Base-by-base conservation (phyloP, 768 basidiomycete species). In the Pisolithus sp. region DNA sequence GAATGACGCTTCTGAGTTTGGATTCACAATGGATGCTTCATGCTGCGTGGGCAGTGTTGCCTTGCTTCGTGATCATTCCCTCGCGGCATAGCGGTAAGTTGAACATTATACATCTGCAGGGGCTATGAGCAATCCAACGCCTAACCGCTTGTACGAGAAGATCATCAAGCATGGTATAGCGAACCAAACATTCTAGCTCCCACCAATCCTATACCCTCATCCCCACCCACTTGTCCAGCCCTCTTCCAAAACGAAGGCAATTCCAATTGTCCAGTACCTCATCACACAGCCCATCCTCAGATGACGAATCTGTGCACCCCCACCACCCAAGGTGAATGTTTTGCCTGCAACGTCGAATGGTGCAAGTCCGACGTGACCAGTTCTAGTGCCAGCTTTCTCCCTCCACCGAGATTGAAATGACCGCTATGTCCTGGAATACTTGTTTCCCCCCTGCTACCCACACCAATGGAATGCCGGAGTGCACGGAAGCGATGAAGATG, bases 401-500 rank as follows among this genome's bases (percentile, higher is more conserved):
- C 47, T 15, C 17, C 51, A 45, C 41, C 56, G 13, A 66, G 54
- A 42, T 59, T 54, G 13, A 62, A 48, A 46, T 58, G 58, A 7
- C 58, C 62, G 3, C 59, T 59, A 43, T 61, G 67, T 3, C 59
- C 57, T 28, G 18, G 42, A 37, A 31, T 51, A 3, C 52, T 50
- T 9, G 55, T 45, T 0, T 64, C 58, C 12, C 62, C 67, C 0
- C 56, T 50, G 24, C 63, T 62, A 17, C 61, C 59, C 2, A 74
- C 76, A 0, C 71, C 69, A 82, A 81, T 53, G 81, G 79, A 38
- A 71, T 75, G 41, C 86, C 87, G 1, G 64, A 63, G 7, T 95
- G 89, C 62, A 60, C 80, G 13, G 86, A 89, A 55, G 85, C 89
- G 23, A 72, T 91, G 61, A 91, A 88, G 69, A 82, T 96, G 46